phyloP scores from a whole-genome alignment of 2,329 filamentous ascomycete species.

The Aspergillus sp. region DNA sequence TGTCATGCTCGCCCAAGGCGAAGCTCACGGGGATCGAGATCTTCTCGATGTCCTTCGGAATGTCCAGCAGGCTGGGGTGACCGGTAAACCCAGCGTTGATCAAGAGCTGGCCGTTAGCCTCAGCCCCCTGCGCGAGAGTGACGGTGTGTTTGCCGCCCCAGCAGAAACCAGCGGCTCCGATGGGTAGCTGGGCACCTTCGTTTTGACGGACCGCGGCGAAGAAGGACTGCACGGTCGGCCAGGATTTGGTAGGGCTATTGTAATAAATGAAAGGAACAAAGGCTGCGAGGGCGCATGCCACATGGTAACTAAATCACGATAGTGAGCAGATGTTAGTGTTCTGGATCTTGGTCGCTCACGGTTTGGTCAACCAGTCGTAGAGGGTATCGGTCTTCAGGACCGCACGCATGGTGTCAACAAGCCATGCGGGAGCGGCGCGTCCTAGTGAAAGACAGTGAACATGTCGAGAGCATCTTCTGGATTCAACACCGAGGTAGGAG shows the following conservation, averaged over 20 bases:
- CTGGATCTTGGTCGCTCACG: constrained; percentile 9
- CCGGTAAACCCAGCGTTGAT: constrained; percentile 54
- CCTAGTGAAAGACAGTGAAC: constrained; percentile 7
- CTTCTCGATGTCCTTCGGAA: constrained; percentile 47
- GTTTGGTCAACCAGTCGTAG: constrained; percentile 16
- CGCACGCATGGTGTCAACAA: constrained; percentile 4
- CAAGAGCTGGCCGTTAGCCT: constrained; percentile 30
- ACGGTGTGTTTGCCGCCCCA: constrained; percentile 60
- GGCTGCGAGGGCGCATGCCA: constrained; percentile 6
- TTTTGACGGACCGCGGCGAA: constrained; percentile 35
- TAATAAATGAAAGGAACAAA: constrained; percentile 22
- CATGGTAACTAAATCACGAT: constrained; percentile 12
- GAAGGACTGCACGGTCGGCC: constrained; percentile 38
- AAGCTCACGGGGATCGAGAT: constrained; percentile 21
- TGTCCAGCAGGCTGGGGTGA: constrained; percentile 50
- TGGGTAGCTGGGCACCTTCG: constrained; percentile 32
- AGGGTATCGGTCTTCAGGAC: constrained; percentile 8
- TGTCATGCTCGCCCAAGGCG: constrained; percentile 24
- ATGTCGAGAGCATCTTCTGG: background rate
- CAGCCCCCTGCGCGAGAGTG: constrained; percentile 43
- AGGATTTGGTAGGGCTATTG: constrained; percentile 23
- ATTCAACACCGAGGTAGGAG: background rate
- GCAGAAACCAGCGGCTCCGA: constrained; percentile 60
- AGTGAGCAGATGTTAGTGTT: background rate
- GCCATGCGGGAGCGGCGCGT: constrained; percentile 13